phyloP scores from a whole-genome alignment of 306 rosid genomes.

The Mimosa bimucronata region DNA sequence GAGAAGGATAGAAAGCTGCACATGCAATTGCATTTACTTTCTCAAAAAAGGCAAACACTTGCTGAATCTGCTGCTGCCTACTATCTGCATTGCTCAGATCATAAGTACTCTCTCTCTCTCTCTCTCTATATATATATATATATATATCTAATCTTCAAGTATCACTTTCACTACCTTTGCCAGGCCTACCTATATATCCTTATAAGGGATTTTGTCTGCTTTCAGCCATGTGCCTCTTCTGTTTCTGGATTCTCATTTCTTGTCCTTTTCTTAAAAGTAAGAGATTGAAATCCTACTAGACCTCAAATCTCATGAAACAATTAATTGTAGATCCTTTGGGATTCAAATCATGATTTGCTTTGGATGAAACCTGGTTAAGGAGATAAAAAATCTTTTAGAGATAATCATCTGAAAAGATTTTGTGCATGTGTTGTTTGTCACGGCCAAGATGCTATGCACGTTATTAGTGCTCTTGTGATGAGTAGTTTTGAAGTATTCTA shows the following conservation, averaged over 20 bases:
- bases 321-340: neutral
- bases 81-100: slow-evolving; percentile 29
- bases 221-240: slow-evolving; percentile 39
- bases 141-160: neutral
- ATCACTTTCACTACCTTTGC: neutral
- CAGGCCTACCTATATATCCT: slow-evolving; percentile 2
- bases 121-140: too few species aligned
- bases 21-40: slow-evolving; percentile 34
- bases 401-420: neutral
- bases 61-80: slow-evolving; percentile 20
- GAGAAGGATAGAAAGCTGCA: slow-evolving; percentile 11
- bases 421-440: neutral
- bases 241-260: slow-evolving; percentile 13
- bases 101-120: neutral
- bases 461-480: neutral
- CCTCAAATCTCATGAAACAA: neutral
- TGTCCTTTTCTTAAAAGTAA: neutral
- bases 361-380: neutral
- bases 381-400: neutral
- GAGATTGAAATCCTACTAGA: neutral
- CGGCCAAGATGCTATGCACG: neutral
- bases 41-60: slow-evolving; percentile 33
- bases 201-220: slow-evolving; percentile 2
- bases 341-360: neutral
- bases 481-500: neutral